Base-by-base conservation (phyloP, 192 early-diverging fungal species). In the Pecoramyces ruminantium region DNA sequence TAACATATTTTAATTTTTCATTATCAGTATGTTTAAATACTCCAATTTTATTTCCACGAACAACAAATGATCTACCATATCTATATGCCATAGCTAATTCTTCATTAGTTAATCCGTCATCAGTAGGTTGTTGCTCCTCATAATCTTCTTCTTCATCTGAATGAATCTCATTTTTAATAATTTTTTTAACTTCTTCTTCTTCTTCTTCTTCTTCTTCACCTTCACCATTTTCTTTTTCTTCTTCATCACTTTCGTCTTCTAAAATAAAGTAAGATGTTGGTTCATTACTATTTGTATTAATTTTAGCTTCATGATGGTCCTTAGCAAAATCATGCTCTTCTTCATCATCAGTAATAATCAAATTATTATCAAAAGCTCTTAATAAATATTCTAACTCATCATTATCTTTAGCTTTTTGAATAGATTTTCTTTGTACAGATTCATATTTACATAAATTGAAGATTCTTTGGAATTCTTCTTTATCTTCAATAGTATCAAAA, bases 31-130 rank as follows among this genome's bases (percentile, higher is more conserved):
- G 93, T 82, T 87, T 90, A 82, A 96, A 95, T 15, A 98, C 95
- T 12, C 96, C 96, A 82, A 98, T 95, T 51, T 89, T 90, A 85
- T 91, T 88, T 29, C 96, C 96, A 34, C 95, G 93, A 18, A 96
- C 92, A 28, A 97, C 94, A 86, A 95, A 97, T 16, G 96, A 96
- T 27, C 95, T 91, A 78, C 94, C 92, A 83, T 93, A 87, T 85
- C 94, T 94, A 86, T 92, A 92, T 0, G 95, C 95, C 39, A 97
- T 93, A 6, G 92, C 91, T 39, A 98, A 88, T 78, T 91, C 87
- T 42, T 79, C 80, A 28, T 80, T 84, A 39, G 30, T 30, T 16
- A 82, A 38, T 28, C 77, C 81, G 27, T 18, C 82, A 42, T 42
- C 83, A 29, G 81, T 77, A 4, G 79, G 82, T 17, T 83, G 83